A percentile compares a stretch with the other conserved stretches of the same genome.
These are phyloP conservation scores for Phytopythium cucurbitacearum DNA, from an alignment of 352 stramenopile genomes.

Conservation along the genomic window DNA sequence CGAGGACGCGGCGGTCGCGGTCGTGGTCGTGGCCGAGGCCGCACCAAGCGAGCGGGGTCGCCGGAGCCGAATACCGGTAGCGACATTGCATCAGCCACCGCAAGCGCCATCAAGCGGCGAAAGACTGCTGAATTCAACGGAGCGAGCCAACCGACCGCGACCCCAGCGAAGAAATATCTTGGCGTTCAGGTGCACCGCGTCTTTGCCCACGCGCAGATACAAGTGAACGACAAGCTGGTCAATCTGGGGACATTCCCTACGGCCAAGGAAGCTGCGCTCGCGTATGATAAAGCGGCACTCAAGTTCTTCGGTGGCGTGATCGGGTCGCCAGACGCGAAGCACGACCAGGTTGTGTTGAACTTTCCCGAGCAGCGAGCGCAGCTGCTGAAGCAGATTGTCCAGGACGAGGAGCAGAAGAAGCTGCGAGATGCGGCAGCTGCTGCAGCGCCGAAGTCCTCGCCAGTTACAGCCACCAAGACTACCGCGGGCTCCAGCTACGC, in stretches of 20 bases:
- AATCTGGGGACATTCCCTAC: conserved; percentile 73
- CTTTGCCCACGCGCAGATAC: conserved; percentile 75
- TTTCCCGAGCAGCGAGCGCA: conserved; percentile 65
- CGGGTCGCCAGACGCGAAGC: conserved; percentile 26
- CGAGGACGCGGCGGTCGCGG: conserved; percentile 10
- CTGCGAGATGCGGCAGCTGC: not conserved
- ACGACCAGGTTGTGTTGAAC: conserved; percentile 66
- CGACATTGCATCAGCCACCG: conserved; percentile 9
- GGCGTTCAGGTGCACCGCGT: conserved; percentile 68
- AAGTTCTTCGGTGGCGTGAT: conserved; percentile 64
- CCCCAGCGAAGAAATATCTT: conserved; percentile 54
- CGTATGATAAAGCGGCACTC: conserved; percentile 79
- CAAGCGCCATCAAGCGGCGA: conserved; percentile 21
- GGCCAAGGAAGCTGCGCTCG: conserved; percentile 60
- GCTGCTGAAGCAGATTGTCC: conserved; percentile 53
- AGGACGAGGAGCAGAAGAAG: conserved; percentile 59
- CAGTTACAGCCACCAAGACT: conserved; percentile 3
- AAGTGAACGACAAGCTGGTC: conserved; percentile 71
- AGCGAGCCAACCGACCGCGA: not conserved
- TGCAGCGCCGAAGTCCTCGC: conserved; percentile 6
- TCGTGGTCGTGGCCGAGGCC: conserved; percentile 31
- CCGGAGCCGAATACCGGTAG: conserved; percentile 12
- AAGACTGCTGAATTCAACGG: conserved; percentile 10
- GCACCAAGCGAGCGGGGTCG: conserved; percentile 48
- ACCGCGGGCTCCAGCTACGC: conserved; percentile 18